Base-by-base conservation (phyloP, 2,329 filamentous ascomycete genomes). In the Plenodomus lindquistii region DNA sequence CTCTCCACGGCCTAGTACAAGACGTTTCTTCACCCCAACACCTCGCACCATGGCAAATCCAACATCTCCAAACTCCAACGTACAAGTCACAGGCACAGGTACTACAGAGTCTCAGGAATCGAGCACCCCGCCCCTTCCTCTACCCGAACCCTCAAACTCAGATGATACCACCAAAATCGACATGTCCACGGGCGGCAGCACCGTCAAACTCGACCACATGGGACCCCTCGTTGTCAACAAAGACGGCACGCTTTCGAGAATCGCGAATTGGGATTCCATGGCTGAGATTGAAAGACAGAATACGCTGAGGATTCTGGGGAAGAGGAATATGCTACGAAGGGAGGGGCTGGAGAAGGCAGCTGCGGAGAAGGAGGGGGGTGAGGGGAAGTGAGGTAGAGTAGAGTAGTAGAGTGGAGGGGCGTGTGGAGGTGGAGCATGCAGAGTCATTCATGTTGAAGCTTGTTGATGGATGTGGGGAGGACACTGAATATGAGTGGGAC, bases 261-360 rank as follows among this genome's bases (percentile, higher is more conserved):
- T 92, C 60, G 73, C 79, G 29, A 91, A 92, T 69, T 92, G 88
- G 88, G 77, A 75, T 8, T 75, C 85, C 55, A 90, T 91, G 88
- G 81, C 81, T 2, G 82, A 84, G 20, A 78, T 84, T 6, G 88
- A 91, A 77, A 79, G 77, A 67, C 73, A 81, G 66, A 88, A 84
- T 62, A 89, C 87, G 31, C 56, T 91, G 66, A 77, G 84, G 38
- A 73, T 90, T 40, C 65, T 92, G 59, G 82, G 83, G 9, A 86
- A 83, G 77, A 77, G 88, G 65, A 91, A 92, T 66, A 79, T 85
- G 74, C 57, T 79, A 62, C 75, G 88, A 13, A 66, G 87, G 55
- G 82, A 80, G 40, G 77, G 74, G 22, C 67, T 90, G 60, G 77
- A 75, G 69, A 73, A 56, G 41, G 50, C 57, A 43, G 27, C 27